These are phyloP conservation scores for Venustampulla echinocandica DNA, from an alignment of 495 filamentous ascomycete genomes.

Conservation along the genomic window DNA sequence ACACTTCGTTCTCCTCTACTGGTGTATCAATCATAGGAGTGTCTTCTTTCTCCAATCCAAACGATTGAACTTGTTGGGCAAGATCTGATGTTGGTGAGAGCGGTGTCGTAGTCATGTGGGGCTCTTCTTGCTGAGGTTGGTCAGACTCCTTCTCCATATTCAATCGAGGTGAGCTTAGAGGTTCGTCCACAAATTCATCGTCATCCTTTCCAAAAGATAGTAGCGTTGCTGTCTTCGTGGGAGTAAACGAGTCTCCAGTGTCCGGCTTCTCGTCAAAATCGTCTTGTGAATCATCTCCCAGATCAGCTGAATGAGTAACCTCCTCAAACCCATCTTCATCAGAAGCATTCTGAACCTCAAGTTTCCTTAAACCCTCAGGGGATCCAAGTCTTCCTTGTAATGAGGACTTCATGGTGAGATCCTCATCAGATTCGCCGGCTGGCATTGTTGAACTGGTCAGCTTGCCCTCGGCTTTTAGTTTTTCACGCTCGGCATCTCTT, in stretches of 20 bases:
- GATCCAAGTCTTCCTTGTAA: conserved; percentile 29
- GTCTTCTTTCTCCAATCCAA: conserved; percentile 15
- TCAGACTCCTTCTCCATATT: conserved; percentile 32
- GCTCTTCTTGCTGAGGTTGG: conserved; percentile 30
- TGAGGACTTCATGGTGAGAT: conserved; percentile 32
- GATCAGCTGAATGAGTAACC: conserved; percentile 60
- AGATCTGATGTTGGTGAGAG: conserved; percentile 40
- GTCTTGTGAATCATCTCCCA: conserved; percentile 53
- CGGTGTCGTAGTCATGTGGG: conserved; percentile 38
- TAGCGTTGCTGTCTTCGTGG: conserved; percentile 8
- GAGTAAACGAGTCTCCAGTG: conserved; percentile 10
- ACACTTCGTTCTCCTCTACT: background rate
- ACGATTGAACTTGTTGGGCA: conserved; percentile 13
- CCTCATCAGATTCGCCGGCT: conserved; percentile 29
- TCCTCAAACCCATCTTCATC: conserved; percentile 97
- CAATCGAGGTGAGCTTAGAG: conserved; percentile 49
- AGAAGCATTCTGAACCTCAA: conserved; percentile 66
- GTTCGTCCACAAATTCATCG: conserved; percentile 64
- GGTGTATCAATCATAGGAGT: conserved; percentile 14
- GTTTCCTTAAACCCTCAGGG: conserved; percentile 39
- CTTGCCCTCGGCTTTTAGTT: conserved; percentile 62
- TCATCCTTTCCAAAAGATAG: conserved; percentile 47
- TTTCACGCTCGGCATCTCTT: conserved; percentile 74
- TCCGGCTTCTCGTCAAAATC: conserved; percentile 36
- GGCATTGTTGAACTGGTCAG: conserved; percentile 29